Evolutionary conservation across 129 eudicot genomes (phyloP).

Genomic region (Pseudognaphalium luteoalbum): DNA sequence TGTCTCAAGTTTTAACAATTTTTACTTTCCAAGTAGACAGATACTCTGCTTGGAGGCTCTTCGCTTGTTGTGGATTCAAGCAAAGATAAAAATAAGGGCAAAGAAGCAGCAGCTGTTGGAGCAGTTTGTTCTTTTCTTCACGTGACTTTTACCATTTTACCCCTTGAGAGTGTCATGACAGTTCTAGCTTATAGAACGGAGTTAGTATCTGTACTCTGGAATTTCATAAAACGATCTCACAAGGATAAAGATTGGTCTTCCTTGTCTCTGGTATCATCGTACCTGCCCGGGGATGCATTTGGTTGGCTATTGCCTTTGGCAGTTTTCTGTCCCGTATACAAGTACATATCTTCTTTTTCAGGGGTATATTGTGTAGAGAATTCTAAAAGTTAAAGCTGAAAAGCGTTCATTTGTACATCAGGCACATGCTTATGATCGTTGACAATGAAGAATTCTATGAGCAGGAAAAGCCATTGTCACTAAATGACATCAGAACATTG

Average conservation of each 20-base stretch:
- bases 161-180: slow-evolving; percentile 90
- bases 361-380: neutral
- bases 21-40: slow-evolving; percentile 57
- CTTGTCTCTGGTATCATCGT: slow-evolving; percentile 61
- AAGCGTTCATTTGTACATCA: slow-evolving; percentile 36
- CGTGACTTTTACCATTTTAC: slow-evolving; percentile 78
- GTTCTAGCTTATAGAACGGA: slow-evolving; percentile 89
- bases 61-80: slow-evolving; percentile 40
- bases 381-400: slow-evolving; percentile 22
- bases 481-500: slow-evolving; percentile 76
- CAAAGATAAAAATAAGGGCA: slow-evolving; percentile 43
- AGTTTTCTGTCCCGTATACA: slow-evolving; percentile 95
- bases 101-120: slow-evolving; percentile 72
- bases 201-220: slow-evolving; percentile 88
- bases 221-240: slow-evolving; percentile 81
- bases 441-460: slow-evolving; percentile 98
- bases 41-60: slow-evolving; percentile 62
- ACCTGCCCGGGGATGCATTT: slow-evolving; percentile 75
- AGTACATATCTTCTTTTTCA: slow-evolving; percentile 42
- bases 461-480: slow-evolving; percentile 84
- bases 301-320: slow-evolving; percentile 94
- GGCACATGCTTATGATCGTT: slow-evolving; percentile 96
- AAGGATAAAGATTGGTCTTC: slow-evolving; percentile 74
- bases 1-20: neutral
- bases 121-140: slow-evolving; percentile 94